Percentiles rank a stretch among this genome's conserved stretches.
Conservation (phyloP, 2,329 filamentous ascomycete species). For the Aspergillus terreus region DNA sequence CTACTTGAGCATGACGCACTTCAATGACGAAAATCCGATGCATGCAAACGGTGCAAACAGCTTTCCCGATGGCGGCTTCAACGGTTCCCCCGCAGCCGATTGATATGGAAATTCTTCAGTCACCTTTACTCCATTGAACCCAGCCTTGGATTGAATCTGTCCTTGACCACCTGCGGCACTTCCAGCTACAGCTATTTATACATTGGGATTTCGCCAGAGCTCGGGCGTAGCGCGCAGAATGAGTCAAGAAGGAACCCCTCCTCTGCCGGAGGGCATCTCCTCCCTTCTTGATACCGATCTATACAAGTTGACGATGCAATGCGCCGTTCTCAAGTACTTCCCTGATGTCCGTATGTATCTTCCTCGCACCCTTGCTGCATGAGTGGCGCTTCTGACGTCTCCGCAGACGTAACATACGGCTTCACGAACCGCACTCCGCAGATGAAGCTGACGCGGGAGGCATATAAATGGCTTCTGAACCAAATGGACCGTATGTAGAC, state of each 20-base stretch:
- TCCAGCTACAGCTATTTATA: not conserved
- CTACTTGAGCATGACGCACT: not conserved
- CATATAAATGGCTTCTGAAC: conserved; percentile 77
- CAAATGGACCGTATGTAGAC: conserved; percentile 69
- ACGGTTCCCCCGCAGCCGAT: conserved; percentile 4
- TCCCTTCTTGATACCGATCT: conserved; percentile 81
- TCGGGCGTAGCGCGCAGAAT: conserved; percentile 16
- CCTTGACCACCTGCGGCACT: not conserved
- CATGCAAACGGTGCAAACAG: conserved; percentile 22
- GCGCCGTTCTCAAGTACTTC: conserved; percentile 89
- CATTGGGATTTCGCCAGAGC: not conserved
- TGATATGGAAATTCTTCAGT: conserved; percentile 1
- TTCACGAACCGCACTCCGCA: conserved; percentile 95
- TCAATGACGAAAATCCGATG: conserved; percentile 1
- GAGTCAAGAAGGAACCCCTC: conserved; percentile 23
- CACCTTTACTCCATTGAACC: not conserved
- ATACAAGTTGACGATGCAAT: conserved; percentile 99
- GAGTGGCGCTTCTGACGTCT: not conserved
- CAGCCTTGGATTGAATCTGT: not conserved
- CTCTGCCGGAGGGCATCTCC: conserved; percentile 64
- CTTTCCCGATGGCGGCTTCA: not conserved
- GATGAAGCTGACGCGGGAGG: conserved; percentile 80
- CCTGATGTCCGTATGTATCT: conserved; percentile 54
- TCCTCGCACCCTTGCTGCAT: too few species aligned
- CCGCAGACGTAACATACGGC: conserved; percentile 72